Percentiles rank a stretch among this genome's conserved stretches.
phyloP scores from a whole-genome alignment of 2,329 filamentous ascomycete genomes.

The Alternaria alternata region DNA sequence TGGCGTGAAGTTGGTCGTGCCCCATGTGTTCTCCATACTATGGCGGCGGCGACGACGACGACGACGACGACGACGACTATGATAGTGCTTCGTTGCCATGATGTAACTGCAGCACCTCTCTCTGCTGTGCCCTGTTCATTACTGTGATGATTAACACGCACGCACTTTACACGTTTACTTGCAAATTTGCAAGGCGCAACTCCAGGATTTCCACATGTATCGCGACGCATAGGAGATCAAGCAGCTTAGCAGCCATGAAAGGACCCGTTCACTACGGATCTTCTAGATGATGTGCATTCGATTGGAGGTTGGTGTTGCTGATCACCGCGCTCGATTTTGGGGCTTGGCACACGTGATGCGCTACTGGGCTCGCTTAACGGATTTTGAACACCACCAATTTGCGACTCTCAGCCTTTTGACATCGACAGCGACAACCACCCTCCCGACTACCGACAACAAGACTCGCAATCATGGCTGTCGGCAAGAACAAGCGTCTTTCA shows the following conservation, averaged over 20 bases:
- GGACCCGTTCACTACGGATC: neutral
- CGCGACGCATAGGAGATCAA: neutral
- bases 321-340: neutral
- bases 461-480: constrained; percentile 81
- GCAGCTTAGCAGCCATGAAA: neutral
- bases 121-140: neutral
- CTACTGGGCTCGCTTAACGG: constrained; percentile 16
- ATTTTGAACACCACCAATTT: constrained; percentile 19
- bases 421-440: constrained; percentile 44
- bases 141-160: neutral
- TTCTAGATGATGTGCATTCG: neutral
- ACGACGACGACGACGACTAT: neutral
- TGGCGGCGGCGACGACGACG: neutral
- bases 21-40: neutral
- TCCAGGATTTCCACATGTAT: neutral
- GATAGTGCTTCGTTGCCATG: neutral
- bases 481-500: constrained; percentile 99
- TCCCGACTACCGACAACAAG: constrained; percentile 44
- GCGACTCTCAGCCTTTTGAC: constrained; percentile 23
- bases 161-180: neutral
- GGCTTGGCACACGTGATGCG: constrained; percentile 21
- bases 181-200: neutral
- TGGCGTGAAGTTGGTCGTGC: neutral
- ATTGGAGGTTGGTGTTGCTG: neutral
- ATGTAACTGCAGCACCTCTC: neutral